Conservation (phyloP, 768 basidiomycete genomes). For the Artomyces pyxidatus region DNA sequence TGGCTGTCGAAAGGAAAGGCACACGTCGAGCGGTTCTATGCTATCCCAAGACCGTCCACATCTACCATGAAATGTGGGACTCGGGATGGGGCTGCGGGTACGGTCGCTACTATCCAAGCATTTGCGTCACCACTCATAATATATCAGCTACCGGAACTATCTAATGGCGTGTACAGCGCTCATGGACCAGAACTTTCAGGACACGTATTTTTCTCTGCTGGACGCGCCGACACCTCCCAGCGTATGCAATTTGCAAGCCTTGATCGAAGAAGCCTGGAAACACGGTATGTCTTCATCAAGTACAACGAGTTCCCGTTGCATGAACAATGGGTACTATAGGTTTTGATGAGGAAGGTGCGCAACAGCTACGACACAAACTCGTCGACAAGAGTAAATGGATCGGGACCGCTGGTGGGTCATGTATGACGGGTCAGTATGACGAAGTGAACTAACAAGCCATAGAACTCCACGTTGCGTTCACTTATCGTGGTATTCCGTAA, state of each 20-base stretch:
- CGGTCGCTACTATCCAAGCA: constrained; percentile 5
- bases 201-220: constrained; percentile 53
- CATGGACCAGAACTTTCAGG: constrained; percentile 56
- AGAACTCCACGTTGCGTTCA: constrained; percentile 79
- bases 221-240: constrained; percentile 54
- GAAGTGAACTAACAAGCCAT: constrained; percentile 3
- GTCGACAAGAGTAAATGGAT: constrained; percentile 65
- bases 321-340: constrained; percentile 34
- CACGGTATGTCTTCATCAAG: constrained; percentile 37
- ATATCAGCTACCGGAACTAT: constrained; percentile 78
- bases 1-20: constrained; percentile 40
- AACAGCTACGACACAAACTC: constrained; percentile 45
- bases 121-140: background rate
- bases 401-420: constrained; percentile 59
- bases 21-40: constrained; percentile 58
- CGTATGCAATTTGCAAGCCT: constrained; percentile 63
- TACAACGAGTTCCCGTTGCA: background rate
- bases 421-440: background rate
- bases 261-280: constrained; percentile 81
- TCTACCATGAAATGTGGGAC: constrained; percentile 54
- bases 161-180: constrained; percentile 69
- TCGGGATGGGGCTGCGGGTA: constrained; percentile 47
- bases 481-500: constrained; percentile 75
- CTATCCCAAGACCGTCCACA: constrained; percentile 50
- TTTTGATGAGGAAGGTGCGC: constrained; percentile 64